Evolutionary conservation across 2,329 filamentous ascomycete genomes (phyloP), one percentile per base, ranked within the genome.

Genomic region (Ascochyta koolunga): DNA sequence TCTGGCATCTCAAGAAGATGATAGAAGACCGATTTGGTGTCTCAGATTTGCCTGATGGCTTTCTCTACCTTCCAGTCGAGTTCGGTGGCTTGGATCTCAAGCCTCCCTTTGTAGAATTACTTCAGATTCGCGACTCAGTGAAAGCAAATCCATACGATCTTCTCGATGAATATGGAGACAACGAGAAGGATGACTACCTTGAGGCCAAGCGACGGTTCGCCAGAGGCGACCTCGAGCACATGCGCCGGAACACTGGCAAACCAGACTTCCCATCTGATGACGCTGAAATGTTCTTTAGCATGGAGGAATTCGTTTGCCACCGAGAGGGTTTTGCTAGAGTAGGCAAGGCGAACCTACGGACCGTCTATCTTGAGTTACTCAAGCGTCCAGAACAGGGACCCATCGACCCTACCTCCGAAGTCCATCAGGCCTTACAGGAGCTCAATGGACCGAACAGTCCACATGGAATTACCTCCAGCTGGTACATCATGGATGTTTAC

Each of bases 1-100:
- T 70, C 0, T 58, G 70, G 11, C 67, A 74, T 36, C 61, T 76
- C 25, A 83, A 84, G 44, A 71, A 74, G 13, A 74, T 77, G 6
- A 82, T 89, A 10, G 62, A 73, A 4, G 65, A 79, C 8, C 80
- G 83, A 0, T 89, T 88, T 56, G 72, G 73, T 2, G 73, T 81
- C 11, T 59, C 69, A 1, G 66, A 79, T 52, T 69, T 83, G 5
- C 80, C 80, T 0, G 81, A 82, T 22, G 80, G 79, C 3, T 81
- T 82, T 54, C 78, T 83, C 61, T 83, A 79, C 62, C 82, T 82
- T 58, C 81, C 81, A 0, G 71, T 80, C 31, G 78, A 81, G 50
- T 73, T 83, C 9, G 81, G 81, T 5, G 81, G 81, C 1, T 68
- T 83, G 3, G 79, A 79, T 9, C 71, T 83, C 8, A 73, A 77